Base-by-base conservation (phyloP, 257 asterid species). In the Lavandula angustifolia region DNA sequence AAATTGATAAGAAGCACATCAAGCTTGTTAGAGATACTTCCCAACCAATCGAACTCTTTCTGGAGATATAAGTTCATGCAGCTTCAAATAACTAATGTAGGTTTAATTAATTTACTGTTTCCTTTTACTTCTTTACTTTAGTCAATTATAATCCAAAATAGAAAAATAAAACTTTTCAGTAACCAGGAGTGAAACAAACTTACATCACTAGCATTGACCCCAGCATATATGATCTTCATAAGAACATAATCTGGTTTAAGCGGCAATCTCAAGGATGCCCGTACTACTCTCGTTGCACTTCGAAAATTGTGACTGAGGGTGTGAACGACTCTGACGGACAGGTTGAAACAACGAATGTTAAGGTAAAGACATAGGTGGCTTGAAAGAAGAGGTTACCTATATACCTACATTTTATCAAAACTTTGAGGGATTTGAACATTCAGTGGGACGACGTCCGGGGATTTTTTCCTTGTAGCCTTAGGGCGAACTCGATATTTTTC, bases 131-230 rank as follows among this genome's bases (percentile, higher is more conserved):
- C 13, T 53, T 29, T 11, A 31, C 18, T 47, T 53, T 50, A 27
- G 63, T 47, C 35, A 66, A 61, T 59, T 44, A 62, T 43, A 68
- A 49, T 8, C 38, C 56, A 66, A 13, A 54, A 5, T 3, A 34
- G 40, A 32, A 72, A 46, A 22, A 58, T 43, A 47, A 42, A 42
- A 43, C 32, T 14, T 42, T 40, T 5, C 31, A 14, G 18, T 43
- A 47, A 40, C 9, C 51, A 10, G 14, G 59, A 72, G 49, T 27
- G 49, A 57, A 64, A 72, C 37, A 71, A 76, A 82, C 96, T 85
- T 85, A 89, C 99, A 76, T 92, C 99, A 81, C 96, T 92, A 54
- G 99, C 99, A 76, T 92, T 89, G 50, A 92, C 99, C 76, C 99
- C 99, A 48, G 99, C 99, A 78, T 92, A 89, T 60, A 92, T 79